A percentile compares a stretch with the other conserved stretches of the same genome.
phyloP scores from a whole-genome alignment of 345 rosid genomes.

The Syzygium aqueum region DNA sequence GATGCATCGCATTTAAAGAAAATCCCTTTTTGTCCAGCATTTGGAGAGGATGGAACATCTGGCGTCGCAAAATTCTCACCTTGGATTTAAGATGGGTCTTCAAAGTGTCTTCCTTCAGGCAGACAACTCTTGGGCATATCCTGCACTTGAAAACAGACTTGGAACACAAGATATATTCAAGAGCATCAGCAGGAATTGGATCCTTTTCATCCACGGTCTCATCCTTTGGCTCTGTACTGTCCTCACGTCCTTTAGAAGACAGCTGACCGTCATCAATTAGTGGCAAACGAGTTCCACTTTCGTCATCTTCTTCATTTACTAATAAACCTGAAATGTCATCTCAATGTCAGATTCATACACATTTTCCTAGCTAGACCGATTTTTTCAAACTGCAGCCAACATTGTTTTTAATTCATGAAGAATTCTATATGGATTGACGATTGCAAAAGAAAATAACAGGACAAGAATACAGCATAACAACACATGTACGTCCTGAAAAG shows the following conservation, averaged over 20 bases:
- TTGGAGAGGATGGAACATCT: background rate
- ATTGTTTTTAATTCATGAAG: background rate
- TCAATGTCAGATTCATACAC: constrained; percentile 3
- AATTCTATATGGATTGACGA: background rate
- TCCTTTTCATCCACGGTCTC: constrained; percentile 9
- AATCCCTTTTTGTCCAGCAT: background rate
- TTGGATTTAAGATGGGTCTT: constrained; percentile 71
- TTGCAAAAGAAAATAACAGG: background rate
- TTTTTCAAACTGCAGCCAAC: background rate
- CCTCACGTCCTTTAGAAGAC: constrained; percentile 2
- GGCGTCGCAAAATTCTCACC: constrained; percentile 23
- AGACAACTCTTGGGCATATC: constrained; percentile 63
- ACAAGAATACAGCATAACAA: background rate
- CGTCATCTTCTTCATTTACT: constrained; percentile 29
- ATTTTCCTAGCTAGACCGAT: background rate
- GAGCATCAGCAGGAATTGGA: constrained; percentile 29
- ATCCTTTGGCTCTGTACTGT: constrained; percentile 1
- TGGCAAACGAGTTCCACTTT: constrained; percentile 23
- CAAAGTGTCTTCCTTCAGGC: constrained; percentile 61
- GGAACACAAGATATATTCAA: constrained; percentile 49
- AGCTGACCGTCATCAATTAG: constrained; percentile 3
- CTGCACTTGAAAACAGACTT: constrained; percentile 81
- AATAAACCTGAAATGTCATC: constrained; percentile 20
- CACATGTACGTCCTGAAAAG: background rate
- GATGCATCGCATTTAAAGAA: background rate